These are phyloP conservation scores for Pseudonitzschia multistriata DNA, from an alignment of 108 stramenopile genomes.

Conservation along the genomic window DNA sequence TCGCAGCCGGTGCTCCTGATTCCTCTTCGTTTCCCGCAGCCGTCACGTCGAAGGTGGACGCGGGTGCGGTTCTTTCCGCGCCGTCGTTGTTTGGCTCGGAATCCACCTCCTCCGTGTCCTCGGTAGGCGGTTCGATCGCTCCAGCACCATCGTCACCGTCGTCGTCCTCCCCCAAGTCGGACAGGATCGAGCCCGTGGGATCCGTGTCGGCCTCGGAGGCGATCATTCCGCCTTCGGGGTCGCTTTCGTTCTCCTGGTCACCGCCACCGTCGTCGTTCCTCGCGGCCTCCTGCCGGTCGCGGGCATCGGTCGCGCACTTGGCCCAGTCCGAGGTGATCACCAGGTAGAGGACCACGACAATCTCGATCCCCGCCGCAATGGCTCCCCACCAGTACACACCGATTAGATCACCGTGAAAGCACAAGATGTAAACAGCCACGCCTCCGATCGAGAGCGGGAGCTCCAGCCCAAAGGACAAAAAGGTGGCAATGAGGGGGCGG, in stretches of 20 bases:
- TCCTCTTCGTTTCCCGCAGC: neutral
- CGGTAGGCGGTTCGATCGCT: too few species aligned
- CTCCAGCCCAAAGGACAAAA: slow-evolving; percentile 47
- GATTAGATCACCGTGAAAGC: slow-evolving; percentile 37
- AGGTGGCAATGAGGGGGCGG: slow-evolving; percentile 47
- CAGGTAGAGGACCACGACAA: slow-evolving; percentile 29
- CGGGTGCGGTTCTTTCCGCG: neutral
- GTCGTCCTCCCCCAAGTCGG: too few species aligned
- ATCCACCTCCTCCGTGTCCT: too few species aligned
- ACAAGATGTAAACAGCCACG: slow-evolving; percentile 44
- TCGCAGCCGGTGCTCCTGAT: neutral
- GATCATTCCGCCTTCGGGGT: neutral
- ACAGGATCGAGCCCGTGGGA: too few species aligned
- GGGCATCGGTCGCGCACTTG: slow-evolving; percentile 40
- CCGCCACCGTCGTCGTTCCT: neutral
- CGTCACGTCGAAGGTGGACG: neutral
- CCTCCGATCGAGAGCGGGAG: slow-evolving; percentile 53
- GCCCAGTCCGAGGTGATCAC: slow-evolving; percentile 35
- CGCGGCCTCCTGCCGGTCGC: slow-evolving; percentile 38
- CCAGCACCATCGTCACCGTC: too few species aligned
- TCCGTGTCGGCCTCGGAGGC: neutral
- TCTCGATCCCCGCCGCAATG: slow-evolving; percentile 42
- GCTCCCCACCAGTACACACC: slow-evolving; percentile 49
- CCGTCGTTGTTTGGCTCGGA: too few species aligned
- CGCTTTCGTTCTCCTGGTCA: neutral